Conservation (phyloP, 75 land plant genomes). For the Picea glauca region DNA sequence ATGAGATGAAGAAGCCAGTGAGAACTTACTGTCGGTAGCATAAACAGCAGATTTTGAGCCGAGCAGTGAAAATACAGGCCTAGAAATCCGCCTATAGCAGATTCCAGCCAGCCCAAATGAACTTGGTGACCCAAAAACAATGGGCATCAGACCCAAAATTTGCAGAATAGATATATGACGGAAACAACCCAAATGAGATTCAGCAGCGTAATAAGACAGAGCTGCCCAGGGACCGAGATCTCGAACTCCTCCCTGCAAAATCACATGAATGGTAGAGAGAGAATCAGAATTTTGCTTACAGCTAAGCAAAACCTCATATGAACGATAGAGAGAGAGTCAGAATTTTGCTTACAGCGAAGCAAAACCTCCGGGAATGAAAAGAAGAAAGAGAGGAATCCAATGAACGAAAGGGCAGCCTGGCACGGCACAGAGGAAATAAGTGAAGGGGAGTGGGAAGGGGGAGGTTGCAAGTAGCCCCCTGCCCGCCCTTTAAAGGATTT, state of each 20-base stretch:
- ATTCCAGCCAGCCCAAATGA: background rate
- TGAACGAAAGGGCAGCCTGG: background rate
- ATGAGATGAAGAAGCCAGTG: background rate
- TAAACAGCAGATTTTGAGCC: background rate
- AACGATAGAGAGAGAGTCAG: no score
- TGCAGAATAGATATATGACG: background rate
- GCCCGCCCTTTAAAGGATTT: background rate
- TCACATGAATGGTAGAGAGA: background rate
- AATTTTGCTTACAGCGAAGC: background rate
- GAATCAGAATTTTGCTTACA: background rate
- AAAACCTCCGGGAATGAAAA: background rate
- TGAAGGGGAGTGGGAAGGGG: background rate
- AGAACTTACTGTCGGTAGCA: background rate
- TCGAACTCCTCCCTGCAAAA: background rate
- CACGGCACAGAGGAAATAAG: background rate
- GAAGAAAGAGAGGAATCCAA: background rate
- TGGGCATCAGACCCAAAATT: background rate
- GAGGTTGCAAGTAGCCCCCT: constrained; percentile 4
- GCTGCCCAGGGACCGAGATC: no score
- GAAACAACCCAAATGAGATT: background rate
- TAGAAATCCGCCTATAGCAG: background rate
- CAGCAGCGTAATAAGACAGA: no score
- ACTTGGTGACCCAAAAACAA: background rate
- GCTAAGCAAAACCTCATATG: background rate
- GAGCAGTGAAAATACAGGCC: constrained; percentile 3